Percentiles rank a stretch among this genome's conserved stretches.
These are phyloP conservation scores for Neobulgaria alba DNA, from an alignment of 2,329 filamentous ascomycete genomes.

Conservation along the genomic window DNA sequence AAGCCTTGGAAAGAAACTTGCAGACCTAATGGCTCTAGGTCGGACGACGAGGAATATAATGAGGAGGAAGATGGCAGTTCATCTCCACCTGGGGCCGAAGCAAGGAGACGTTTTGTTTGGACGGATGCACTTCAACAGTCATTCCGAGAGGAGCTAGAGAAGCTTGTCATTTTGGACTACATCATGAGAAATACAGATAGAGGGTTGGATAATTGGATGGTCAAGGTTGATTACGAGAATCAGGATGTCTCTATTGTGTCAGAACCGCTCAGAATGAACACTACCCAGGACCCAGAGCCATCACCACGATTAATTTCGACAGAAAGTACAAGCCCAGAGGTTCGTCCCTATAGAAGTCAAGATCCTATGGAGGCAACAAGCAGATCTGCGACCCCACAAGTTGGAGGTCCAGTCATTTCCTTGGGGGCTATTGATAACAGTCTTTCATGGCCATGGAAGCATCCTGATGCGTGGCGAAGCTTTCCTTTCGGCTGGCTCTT, in stretches of 20 bases:
- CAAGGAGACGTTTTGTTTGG: slow-evolving; percentile 58
- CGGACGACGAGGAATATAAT: slow-evolving; percentile 51
- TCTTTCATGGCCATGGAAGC: slow-evolving; percentile 76
- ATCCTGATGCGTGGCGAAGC: slow-evolving; percentile 66
- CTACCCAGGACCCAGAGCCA: slow-evolving; percentile 43
- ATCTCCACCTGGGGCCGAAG: slow-evolving; percentile 6
- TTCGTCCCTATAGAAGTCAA: slow-evolving; percentile 62
- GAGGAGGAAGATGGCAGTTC: slow-evolving; percentile 33
- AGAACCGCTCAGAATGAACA: slow-evolving; percentile 65
- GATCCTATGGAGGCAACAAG: slow-evolving; percentile 76
- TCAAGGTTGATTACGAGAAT: slow-evolving; percentile 81
- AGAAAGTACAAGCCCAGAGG: slow-evolving; percentile 26
- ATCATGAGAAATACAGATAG: slow-evolving; percentile 98
- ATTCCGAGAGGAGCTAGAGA: slow-evolving; percentile 91
- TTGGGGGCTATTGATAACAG: slow-evolving; percentile 97
- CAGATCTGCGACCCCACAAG: slow-evolving; percentile 32
- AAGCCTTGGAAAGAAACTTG: slow-evolving; percentile 77
- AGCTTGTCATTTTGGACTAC: slow-evolving; percentile 94
- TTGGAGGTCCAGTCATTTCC: slow-evolving; percentile 44
- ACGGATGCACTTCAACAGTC: slow-evolving; percentile 81
- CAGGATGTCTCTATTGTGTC: slow-evolving; percentile 79
- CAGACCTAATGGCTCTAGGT: slow-evolving; percentile 49
- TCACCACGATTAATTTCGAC: slow-evolving; percentile 40
- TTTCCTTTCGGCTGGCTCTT: slow-evolving; percentile 99
- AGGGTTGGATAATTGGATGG: slow-evolving; percentile 99